A percentile compares a stretch with the other conserved stretches of the same genome.
These are phyloP conservation scores for Saccharomyces cerevisiae DNA, from an alignment of 805 yeast genomes.

Conservation along the genomic window DNA sequence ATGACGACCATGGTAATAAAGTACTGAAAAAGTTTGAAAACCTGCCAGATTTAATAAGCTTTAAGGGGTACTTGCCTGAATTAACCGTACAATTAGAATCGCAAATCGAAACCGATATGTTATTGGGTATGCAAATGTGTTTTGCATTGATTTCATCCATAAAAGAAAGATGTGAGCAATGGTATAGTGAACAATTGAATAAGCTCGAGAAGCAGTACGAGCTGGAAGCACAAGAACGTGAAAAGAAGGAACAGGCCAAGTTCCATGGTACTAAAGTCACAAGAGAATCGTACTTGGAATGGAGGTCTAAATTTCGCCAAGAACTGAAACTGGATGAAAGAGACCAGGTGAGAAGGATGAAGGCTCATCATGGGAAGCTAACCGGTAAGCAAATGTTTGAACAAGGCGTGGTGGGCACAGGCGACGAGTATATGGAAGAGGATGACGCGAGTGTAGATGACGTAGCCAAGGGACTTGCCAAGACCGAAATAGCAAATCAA, in stretches of 20 bases:
- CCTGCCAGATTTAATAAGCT: slow-evolving; percentile 49
- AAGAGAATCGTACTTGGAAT: slow-evolving; percentile 54
- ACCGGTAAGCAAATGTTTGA: slow-evolving; percentile 90
- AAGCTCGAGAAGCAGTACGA: slow-evolving; percentile 51
- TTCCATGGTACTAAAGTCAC: slow-evolving; percentile 90
- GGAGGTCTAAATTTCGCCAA: slow-evolving; percentile 66
- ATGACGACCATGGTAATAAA: slow-evolving; percentile 42
- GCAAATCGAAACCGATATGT: slow-evolving; percentile 46
- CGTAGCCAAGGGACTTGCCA: slow-evolving; percentile 7
- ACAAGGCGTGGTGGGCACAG: slow-evolving; percentile 71
- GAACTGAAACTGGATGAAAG: slow-evolving; percentile 66
- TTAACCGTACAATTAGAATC: slow-evolving; percentile 31
- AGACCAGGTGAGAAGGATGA: slow-evolving; percentile 41
- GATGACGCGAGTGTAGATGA: slow-evolving; percentile 14
- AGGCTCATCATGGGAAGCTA: slow-evolving; percentile 66
- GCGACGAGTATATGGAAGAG: slow-evolving; percentile 44
- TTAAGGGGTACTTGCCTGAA: slow-evolving; percentile 39
- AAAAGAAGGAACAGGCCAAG: slow-evolving; percentile 79
- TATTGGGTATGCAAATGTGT: slow-evolving; percentile 85
- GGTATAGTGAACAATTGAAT: slow-evolving; percentile 52
- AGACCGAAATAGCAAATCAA: slow-evolving; percentile 3
- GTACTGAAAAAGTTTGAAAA: slow-evolving; percentile 40
- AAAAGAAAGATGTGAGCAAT: slow-evolving; percentile 72
- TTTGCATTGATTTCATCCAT: slow-evolving; percentile 69
- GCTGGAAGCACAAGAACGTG: slow-evolving; percentile 50